phyloP scores from a whole-genome alignment of 2,329 filamentous ascomycete species.

The Cadophora luteo-olivacea region DNA sequence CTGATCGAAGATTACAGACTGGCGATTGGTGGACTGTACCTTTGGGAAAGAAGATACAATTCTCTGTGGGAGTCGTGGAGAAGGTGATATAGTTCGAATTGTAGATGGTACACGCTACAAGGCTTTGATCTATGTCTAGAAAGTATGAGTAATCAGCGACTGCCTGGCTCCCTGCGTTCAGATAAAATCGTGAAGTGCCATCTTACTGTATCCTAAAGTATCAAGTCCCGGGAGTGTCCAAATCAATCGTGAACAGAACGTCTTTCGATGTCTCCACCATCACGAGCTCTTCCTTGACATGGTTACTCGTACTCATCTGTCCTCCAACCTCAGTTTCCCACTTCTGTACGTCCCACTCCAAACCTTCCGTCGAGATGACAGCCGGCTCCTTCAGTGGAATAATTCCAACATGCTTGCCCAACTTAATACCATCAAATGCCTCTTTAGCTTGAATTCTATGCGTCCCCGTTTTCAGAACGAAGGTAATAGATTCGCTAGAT shows the following conservation, averaged over 20 bases:
- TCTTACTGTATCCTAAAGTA: neutral
- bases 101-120: too few species aligned
- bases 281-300: slow-evolving; percentile 67
- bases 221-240: slow-evolving; percentile 29
- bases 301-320: slow-evolving; percentile 81
- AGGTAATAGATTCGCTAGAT: slow-evolving; percentile 69
- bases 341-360: slow-evolving; percentile 89
- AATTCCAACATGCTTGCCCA: slow-evolving; percentile 81
- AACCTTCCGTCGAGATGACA: slow-evolving; percentile 77
- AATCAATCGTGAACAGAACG: slow-evolving; percentile 77
- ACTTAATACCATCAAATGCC: slow-evolving; percentile 23
- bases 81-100: neutral
- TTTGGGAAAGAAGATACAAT: neutral
- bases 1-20: neutral
- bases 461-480: slow-evolving; percentile 51
- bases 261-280: slow-evolving; percentile 67
- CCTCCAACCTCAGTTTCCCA: slow-evolving; percentile 82
- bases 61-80: neutral
- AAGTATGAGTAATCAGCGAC: too few species aligned
- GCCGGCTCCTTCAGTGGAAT: slow-evolving; percentile 82
- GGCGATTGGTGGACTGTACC: neutral
- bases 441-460: slow-evolving; percentile 69
- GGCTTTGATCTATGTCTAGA: neutral
- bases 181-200: neutral
- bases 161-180: neutral